Percentiles rank a stretch among this genome's conserved stretches.
Evolutionary conservation across 352 stramenopile species (phyloP).

Genomic region (Phytophthora capsici): DNA sequence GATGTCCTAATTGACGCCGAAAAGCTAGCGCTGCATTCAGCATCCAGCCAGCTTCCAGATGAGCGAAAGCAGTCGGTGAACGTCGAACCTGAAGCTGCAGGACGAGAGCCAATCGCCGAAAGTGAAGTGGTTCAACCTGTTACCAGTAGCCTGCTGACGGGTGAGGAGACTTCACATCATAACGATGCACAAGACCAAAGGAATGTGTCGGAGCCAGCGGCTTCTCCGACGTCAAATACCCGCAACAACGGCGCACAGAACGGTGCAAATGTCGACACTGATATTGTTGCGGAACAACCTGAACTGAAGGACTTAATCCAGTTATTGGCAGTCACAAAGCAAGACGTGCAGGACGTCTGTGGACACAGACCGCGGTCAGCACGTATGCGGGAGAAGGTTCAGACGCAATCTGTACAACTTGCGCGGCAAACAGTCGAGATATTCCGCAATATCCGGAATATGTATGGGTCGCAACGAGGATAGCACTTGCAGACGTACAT

Average conservation of each 20-base stretch:
- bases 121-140: too few relatives aligned
- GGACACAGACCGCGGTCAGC: constrained; percentile 61
- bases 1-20: constrained; percentile 42
- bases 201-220: too few relatives aligned
- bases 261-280: constrained; percentile 9
- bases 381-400: constrained; percentile 73
- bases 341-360: constrained; percentile 53
- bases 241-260: not conserved
- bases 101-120: not conserved
- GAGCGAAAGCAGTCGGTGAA: constrained; percentile 22
- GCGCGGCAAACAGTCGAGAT: constrained; percentile 68
- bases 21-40: constrained; percentile 53
- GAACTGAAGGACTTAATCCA: constrained; percentile 70
- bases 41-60: constrained; percentile 41
- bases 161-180: too few relatives aligned
- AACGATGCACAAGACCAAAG: too few relatives aligned
- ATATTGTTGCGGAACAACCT: constrained; percentile 30
- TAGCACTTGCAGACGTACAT: not conserved
- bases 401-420: constrained; percentile 65
- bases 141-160: too few relatives aligned
- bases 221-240: too few relatives aligned
- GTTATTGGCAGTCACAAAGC: constrained; percentile 62
- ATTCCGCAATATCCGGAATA: constrained; percentile 62
- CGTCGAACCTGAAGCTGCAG: constrained; percentile 1
- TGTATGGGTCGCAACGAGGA: constrained; percentile 42